A percentile compares a stretch with the other conserved stretches of the same genome.
Conservation (phyloP, 805 yeast genomes). For the Debaryomyces tyrocola region DNA sequence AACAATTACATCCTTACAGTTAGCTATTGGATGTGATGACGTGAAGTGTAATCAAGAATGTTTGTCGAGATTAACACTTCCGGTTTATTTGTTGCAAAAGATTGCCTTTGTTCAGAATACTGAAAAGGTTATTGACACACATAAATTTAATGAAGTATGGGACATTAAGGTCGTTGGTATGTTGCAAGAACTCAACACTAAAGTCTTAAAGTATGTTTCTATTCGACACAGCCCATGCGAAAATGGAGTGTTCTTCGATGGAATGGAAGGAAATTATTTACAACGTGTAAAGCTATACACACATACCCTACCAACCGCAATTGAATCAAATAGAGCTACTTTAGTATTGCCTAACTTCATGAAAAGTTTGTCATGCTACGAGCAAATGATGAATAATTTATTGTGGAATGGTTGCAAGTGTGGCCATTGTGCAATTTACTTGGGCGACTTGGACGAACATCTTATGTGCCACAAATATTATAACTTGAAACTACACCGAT, state of each 20-base stretch:
- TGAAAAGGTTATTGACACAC: slow-evolving; percentile 18
- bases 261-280: slow-evolving; percentile 71
- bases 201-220: slow-evolving; percentile 39
- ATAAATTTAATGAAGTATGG: slow-evolving; percentile 35
- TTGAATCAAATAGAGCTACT: slow-evolving; percentile 26
- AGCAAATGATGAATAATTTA: slow-evolving; percentile 65
- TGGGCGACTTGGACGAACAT: slow-evolving; percentile 57
- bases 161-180: slow-evolving; percentile 48
- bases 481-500: slow-evolving; percentile 43
- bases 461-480: slow-evolving; percentile 65
- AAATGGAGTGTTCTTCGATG: slow-evolving; percentile 59
- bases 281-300: slow-evolving; percentile 57
- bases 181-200: slow-evolving; percentile 11
- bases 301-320: slow-evolving; percentile 42
- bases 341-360: slow-evolving; percentile 60
- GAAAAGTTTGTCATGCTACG: slow-evolving; percentile 64
- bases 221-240: slow-evolving; percentile 60
- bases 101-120: slow-evolving; percentile 19
- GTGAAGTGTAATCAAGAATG: slow-evolving; percentile 43
- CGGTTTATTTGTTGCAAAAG: slow-evolving; percentile 30
- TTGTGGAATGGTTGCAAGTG: slow-evolving; percentile 82
- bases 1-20: slow-evolving; percentile 42
- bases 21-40: slow-evolving; percentile 53
- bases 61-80: slow-evolving; percentile 36
- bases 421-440: slow-evolving; percentile 47